A percentile compares a stretch with the other conserved stretches of the same genome.
Conservation (phyloP, 345 rosid species). For the Firmiana major region DNA sequence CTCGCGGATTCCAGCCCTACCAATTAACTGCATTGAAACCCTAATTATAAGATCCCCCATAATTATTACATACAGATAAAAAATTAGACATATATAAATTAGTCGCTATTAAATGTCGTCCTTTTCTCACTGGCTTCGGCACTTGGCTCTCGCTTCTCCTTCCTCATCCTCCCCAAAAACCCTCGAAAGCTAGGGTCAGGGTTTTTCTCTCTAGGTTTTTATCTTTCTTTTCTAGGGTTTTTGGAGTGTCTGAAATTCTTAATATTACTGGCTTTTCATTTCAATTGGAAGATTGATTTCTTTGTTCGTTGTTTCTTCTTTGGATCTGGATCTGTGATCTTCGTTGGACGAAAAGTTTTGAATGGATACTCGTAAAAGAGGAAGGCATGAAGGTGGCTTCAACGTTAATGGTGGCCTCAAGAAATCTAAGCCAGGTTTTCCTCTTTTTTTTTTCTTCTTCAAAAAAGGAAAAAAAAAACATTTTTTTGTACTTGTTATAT, state of each 20-base stretch:
- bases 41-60: not conserved
- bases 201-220: constrained; percentile 16
- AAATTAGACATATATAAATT: too few species aligned
- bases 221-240: not conserved
- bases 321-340: constrained; percentile 35
- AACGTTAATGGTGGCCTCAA: constrained; percentile 63
- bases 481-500: not conserved
- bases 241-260: not conserved
- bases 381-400: constrained; percentile 48
- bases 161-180: not conserved
- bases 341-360: not conserved
- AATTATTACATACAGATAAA: not conserved
- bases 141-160: not conserved
- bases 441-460: not conserved
- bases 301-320: not conserved
- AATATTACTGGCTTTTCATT: not conserved
- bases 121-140: not conserved
- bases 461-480: too few species aligned
- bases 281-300: not conserved
- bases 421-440: constrained; percentile 39
- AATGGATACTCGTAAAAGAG: constrained; percentile 77
- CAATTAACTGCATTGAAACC: not conserved
- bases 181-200: constrained; percentile 31
- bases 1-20: not conserved
- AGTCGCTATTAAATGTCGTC: not conserved